Evolutionary conservation across 2,329 filamentous ascomycete genomes (phyloP), one percentile per base, ranked within the genome.

Genomic region (Cordyceps cicadae): DNA sequence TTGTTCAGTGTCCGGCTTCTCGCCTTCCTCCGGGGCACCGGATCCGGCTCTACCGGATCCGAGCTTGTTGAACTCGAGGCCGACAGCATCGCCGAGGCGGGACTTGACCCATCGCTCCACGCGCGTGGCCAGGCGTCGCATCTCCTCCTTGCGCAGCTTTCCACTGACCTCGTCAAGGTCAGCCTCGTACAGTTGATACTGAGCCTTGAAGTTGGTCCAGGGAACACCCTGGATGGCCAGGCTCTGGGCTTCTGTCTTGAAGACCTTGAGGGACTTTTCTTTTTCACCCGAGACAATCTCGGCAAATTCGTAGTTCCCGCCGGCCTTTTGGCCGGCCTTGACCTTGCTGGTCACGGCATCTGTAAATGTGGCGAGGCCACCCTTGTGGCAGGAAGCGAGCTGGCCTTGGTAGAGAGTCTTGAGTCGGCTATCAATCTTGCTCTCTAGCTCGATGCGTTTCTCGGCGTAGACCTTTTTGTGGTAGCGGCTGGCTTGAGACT

Each of bases 31-130:
- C 0, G 92, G 89, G 0, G 90, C 91, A 58, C 90, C 91, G 55
- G 85, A 84, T 8, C 92, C 92, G 59, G 85, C 90, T 68, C 92
- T 85, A 15, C 92, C 92, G 41, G 91, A 94, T 4, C 93, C 93
- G 54, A 97, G 84, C 71, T 92, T 94, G 77, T 96, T 97, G 81
- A 99, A 97, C 70, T 97, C 92, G 19, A 97, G 77, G 15, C 93
- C 92, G 49, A 97, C 81, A 17, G 90, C 90, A 71, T 99, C 94
- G 39, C 87, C 87, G 39, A 99, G 81, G 52, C 92, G 87, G 62
- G 90, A 91, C 69, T 88, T 87, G 64, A 99, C 92, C 90, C 92
- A 97, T 67, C 93, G 86, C 76, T 99, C 94, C 26, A 97, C 89
- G 21, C 94, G 85, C 37, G 87, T 94, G 2, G 94, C 92, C 64